Evolutionary conservation across 768 basidiomycete genomes (phyloP), one percentile per base, ranked within the genome.

Genomic region (Gloeostereum incarnatum): DNA sequence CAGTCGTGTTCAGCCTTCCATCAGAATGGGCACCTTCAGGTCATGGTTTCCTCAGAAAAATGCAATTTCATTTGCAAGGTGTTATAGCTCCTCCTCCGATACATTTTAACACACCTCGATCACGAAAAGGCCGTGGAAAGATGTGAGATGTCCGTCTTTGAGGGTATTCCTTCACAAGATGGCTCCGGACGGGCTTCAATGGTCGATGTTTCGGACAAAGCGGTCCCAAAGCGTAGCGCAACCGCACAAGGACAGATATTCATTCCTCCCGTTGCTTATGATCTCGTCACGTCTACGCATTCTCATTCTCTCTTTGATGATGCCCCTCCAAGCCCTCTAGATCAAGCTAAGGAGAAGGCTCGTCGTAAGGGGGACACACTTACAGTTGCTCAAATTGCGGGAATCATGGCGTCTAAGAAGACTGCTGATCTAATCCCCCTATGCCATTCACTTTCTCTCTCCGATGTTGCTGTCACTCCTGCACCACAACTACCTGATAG

Each of bases 351-450:
- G n/a, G 61, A 52, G 5, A 85, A 86, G 54, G 68, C 70, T 4
- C 60, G 63, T 26, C 52, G 59, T 26, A 88, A 88, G 55, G 85
- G 85, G 8, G 75, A 86, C 51, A 71, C 73, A 6, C 62, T 88
- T 24, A 78, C 77, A 10, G 73, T 85, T 13, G 84, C 84, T 17
- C 86, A 91, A 49, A 62, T 94, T 17, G 88, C 90, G 5, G 90
- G 75, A 13, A 85, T 92, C 53, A 89, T 89, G 79, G 90, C 73
- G 7, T 75, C 81, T 41, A 94, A 94, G 55, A 77, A 75, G 44
- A 93, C 90, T 1, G 65, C 84, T 18, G 75, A 78, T 25, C 68
- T 93, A 31, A 91, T 94, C 37, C 90, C 90, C 7, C 65, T 94
- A 11, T 94, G 90, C 50, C 90, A 94, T 57, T 81, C 88, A 2